A percentile compares a stretch with the other conserved stretches of the same genome.
These are phyloP conservation scores for Auricularia auricula-judae DNA, from an alignment of 768 basidiomycete genomes.

Conservation along the genomic window DNA sequence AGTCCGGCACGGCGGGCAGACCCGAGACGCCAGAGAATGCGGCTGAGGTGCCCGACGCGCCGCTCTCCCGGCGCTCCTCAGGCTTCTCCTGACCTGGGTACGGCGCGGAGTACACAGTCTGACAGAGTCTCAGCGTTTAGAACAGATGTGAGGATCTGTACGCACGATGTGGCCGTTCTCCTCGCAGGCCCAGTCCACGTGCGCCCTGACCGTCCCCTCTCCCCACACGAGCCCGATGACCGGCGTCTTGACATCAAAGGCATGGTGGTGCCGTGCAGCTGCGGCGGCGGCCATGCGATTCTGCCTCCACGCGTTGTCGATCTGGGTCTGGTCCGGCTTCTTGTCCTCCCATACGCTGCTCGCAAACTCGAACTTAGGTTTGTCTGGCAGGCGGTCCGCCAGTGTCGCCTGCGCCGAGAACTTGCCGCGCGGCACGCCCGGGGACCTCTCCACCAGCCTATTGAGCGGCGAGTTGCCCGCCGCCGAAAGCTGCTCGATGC, in stretches of 20 bases:
- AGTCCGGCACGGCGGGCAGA: slow-evolving; percentile 11
- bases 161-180: slow-evolving; percentile 22
- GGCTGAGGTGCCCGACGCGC: slow-evolving; percentile 3
- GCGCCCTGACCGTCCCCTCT: slow-evolving; percentile 38
- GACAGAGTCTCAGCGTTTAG: not conserved
- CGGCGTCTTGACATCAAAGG: slow-evolving; percentile 33
- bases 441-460: slow-evolving; percentile 30
- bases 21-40: not conserved
- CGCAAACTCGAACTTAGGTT: slow-evolving; percentile 38
- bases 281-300: slow-evolving; percentile 46
- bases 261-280: slow-evolving; percentile 38
- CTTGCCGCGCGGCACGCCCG: slow-evolving; percentile 23
- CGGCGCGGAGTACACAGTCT: slow-evolving; percentile 42
- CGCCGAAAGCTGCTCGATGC: slow-evolving; percentile 31
- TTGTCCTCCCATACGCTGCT: slow-evolving; percentile 53
- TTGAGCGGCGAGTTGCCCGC: slow-evolving; percentile 37
- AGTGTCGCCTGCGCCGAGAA: slow-evolving; percentile 44
- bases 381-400: slow-evolving; percentile 34
- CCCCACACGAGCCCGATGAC: slow-evolving; percentile 47
- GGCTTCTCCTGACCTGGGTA: slow-evolving; percentile 22
- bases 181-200: slow-evolving; percentile 41
- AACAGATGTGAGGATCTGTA: slow-evolving; percentile 15
- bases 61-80: not conserved
- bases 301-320: slow-evolving; percentile 46
- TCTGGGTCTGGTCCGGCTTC: slow-evolving; percentile 37